A percentile compares a stretch with the other conserved stretches of the same genome.
Evolutionary conservation across 169 alveolate species (phyloP).

Genomic region (Plasmodium adleri): DNA sequence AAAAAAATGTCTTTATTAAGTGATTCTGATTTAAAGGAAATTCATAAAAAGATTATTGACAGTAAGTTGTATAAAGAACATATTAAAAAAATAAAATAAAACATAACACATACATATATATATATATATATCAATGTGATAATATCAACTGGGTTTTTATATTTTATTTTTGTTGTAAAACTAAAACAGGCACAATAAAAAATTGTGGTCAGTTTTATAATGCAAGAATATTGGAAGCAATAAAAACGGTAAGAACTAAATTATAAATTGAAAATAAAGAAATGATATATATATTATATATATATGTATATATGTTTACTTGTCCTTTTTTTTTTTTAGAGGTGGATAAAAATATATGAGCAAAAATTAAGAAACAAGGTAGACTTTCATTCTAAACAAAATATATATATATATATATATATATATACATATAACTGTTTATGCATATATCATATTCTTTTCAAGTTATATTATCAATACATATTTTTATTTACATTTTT

Average conservation of each 20-base stretch:
- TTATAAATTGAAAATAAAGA: background rate
- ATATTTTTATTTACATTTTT: background rate
- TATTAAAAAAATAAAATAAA: no score
- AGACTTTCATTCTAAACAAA: background rate
- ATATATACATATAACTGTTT: no score
- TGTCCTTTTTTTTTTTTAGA: background rate
- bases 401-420: no score
- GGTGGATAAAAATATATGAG: slow-evolving; percentile 62
- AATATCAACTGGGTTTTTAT: background rate
- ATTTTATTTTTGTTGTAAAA: background rate
- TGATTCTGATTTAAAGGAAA: slow-evolving; percentile 38
- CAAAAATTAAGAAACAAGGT: slow-evolving; percentile 23
- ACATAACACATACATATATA: no score
- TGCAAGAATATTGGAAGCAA: slow-evolving; percentile 52
- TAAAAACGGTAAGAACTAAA: slow-evolving; percentile 4
- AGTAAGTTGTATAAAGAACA: background rate
- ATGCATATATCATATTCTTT: background rate
- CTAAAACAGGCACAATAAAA: slow-evolving; percentile 18
- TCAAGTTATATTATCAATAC: background rate
- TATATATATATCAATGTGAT: no score
- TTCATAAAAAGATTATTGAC: slow-evolving; percentile 61
- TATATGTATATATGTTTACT: background rate
- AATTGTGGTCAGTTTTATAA: slow-evolving; percentile 61
- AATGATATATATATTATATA: background rate
- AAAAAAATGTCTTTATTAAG: slow-evolving; percentile 43